Evolutionary conservation across 148 eudicot genomes (phyloP).

Genomic region (Linanthus parryae): DNA sequence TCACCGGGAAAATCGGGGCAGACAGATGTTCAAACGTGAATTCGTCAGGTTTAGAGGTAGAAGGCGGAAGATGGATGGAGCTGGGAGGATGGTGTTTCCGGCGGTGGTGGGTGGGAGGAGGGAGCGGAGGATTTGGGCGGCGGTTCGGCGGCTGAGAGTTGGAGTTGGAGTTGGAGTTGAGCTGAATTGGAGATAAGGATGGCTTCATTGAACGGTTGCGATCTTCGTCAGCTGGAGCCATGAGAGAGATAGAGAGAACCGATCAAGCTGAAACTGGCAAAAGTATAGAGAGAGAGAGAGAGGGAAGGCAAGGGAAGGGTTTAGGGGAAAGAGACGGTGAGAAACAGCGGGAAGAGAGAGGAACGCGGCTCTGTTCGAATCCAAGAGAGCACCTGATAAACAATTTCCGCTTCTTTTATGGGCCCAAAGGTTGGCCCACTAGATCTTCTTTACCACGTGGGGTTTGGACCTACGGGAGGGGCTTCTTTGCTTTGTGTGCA

Average conservation of each 20-base stretch:
- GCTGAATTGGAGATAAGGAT: slow-evolving; percentile 1
- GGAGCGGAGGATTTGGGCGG: neutral
- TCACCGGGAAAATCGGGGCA: too few species aligned
- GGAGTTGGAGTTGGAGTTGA: neutral
- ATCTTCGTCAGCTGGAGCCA: neutral
- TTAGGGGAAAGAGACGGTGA: neutral
- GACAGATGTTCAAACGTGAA: too few species aligned
- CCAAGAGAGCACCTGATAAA: neutral
- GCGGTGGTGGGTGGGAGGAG: neutral
- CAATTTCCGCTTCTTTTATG: too few species aligned
- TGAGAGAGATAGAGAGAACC: neutral
- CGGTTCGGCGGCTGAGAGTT: slow-evolving; percentile 1
- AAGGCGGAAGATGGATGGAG: slow-evolving; percentile 1
- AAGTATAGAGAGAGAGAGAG: neutral
- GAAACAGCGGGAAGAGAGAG: slow-evolving; percentile 1
- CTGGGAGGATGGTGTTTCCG: neutral
- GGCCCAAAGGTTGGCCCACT: too few species aligned
- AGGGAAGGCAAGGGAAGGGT: neutral
- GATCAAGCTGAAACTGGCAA: neutral
- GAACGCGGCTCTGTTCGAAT: neutral
- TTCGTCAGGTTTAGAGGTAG: neutral
- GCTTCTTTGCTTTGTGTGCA: too few species aligned
- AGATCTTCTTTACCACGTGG: too few species aligned
- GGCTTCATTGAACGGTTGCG: neutral
- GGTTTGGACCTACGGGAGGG: too few species aligned